Percentiles rank a stretch among this genome's conserved stretches.
Conservation (phyloP, 768 basidiomycete genomes). For the Suillus tomentosus region DNA sequence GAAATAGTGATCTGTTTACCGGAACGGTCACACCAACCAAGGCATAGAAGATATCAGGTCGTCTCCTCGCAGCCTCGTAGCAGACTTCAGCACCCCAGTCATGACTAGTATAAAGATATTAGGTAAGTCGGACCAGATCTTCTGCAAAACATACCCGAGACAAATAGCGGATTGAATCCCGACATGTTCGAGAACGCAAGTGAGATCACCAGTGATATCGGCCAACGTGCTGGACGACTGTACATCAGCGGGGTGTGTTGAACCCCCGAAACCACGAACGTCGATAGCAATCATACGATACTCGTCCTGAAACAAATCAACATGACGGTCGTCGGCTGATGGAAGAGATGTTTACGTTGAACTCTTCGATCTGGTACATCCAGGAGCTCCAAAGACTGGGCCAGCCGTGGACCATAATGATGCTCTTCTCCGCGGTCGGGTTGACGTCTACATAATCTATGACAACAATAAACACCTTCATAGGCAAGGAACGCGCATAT, state of each 20-base stretch:
- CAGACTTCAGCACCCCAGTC: conserved; percentile 76
- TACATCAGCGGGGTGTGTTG: conserved; percentile 64
- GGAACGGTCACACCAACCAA: conserved; percentile 64
- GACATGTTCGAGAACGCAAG: conserved; percentile 60
- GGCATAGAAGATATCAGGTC: conserved; percentile 63
- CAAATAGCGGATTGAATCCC: conserved; percentile 52
- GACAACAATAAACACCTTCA: neutral
- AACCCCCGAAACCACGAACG: conserved; percentile 70
- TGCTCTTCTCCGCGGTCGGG: conserved; percentile 46
- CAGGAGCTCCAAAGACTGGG: conserved; percentile 76
- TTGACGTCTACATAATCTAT: conserved; percentile 47
- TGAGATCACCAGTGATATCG: conserved; percentile 64
- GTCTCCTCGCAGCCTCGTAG: conserved; percentile 66
- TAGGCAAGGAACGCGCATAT: neutral
- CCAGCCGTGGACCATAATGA: conserved; percentile 84
- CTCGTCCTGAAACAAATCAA: conserved; percentile 42
- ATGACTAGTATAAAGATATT: conserved; percentile 44
- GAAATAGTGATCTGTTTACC: conserved; percentile 37
- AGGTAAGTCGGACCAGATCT: neutral
- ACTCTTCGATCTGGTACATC: conserved; percentile 69
- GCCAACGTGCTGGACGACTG: conserved; percentile 57
- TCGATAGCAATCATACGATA: conserved; percentile 69
- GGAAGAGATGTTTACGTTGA: conserved; percentile 44
- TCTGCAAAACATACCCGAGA: conserved; percentile 51
- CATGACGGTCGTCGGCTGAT: neutral